Evolutionary conservation across 1,139 yeast genomes (phyloP).

Genomic region (Starmera stellimalicola): DNA sequence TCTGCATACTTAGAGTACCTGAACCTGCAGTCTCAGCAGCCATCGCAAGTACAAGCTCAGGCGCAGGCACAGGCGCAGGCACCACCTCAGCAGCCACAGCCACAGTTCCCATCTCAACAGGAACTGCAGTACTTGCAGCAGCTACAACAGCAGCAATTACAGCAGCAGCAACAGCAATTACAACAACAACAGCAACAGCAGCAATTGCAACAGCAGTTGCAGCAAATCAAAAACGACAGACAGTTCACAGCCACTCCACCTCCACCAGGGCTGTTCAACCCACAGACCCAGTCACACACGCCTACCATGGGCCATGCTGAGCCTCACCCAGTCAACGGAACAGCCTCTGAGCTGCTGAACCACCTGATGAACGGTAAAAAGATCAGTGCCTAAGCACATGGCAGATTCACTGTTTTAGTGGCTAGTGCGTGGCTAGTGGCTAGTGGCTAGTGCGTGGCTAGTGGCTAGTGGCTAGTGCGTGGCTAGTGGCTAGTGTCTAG

Average conservation of each 20-base stretch:
- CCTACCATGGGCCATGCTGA: constrained; percentile 10
- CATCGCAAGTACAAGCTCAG: constrained; percentile 16
- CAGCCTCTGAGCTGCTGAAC: constrained; percentile 58
- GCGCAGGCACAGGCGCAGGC: constrained; percentile 3
- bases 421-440: background rate
- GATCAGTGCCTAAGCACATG: constrained; percentile 21
- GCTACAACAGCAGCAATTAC: constrained; percentile 11
- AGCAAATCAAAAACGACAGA: constrained; percentile 12
- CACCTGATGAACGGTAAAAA: constrained; percentile 66
- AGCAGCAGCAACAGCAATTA: constrained; percentile 14
- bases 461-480: background rate
- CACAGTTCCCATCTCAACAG: constrained; percentile 2
- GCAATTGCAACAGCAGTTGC: constrained; percentile 13
- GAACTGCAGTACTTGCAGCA: constrained; percentile 8
- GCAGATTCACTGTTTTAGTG: background rate
- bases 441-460: background rate
- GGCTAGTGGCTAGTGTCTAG: background rate
- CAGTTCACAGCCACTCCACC: constrained; percentile 26
- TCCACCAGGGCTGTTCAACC: constrained; percentile 37
- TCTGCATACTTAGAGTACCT: constrained; percentile 15
- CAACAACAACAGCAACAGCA: constrained; percentile 8
- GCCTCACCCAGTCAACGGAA: constrained; percentile 17
- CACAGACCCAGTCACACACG: constrained; percentile 12
- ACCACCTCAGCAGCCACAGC: constrained; percentile 2
- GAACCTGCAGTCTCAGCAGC: constrained; percentile 4